Conservation (phyloP, 306 rosid species). For the Prunus mira region DNA sequence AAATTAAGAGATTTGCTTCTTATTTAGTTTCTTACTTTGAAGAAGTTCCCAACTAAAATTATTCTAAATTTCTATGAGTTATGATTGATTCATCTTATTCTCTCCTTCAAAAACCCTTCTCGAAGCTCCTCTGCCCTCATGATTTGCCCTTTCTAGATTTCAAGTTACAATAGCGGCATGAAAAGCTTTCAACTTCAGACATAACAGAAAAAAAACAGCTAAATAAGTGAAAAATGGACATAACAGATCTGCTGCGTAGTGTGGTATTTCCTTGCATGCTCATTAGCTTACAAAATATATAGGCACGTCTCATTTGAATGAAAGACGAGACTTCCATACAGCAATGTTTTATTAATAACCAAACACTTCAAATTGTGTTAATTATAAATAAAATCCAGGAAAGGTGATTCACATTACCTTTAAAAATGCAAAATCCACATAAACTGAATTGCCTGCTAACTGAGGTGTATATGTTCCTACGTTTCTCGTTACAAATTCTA, state of each 20-base stretch:
- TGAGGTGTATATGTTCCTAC: constrained; percentile 60
- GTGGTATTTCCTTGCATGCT: not conserved
- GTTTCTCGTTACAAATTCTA: constrained; percentile 71
- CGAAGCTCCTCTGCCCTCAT: not conserved
- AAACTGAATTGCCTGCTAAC: constrained; percentile 88
- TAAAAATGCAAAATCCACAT: constrained; percentile 72
- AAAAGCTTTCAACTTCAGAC: not conserved
- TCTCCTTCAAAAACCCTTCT: not conserved
- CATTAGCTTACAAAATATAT: not conserved
- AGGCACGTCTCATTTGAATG: not conserved
- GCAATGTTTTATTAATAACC: not conserved
- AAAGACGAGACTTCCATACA: not conserved
- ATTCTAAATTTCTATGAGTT: not conserved
- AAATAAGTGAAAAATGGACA: not conserved
- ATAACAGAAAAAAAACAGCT: not conserved
- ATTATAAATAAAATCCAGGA: not conserved
- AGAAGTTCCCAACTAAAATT: not conserved
- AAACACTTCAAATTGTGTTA: not conserved
- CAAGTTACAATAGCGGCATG: not conserved
- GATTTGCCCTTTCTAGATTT: not conserved
- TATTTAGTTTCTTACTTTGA: not conserved
- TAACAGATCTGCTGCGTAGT: not conserved
- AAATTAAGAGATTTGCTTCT: not conserved
- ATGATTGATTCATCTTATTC: not conserved
- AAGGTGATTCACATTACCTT: constrained; percentile 51